Evolutionary conservation across 2,329 filamentous ascomycete genomes (phyloP).

Genomic region (Aspergillus pseudoterreus): DNA sequence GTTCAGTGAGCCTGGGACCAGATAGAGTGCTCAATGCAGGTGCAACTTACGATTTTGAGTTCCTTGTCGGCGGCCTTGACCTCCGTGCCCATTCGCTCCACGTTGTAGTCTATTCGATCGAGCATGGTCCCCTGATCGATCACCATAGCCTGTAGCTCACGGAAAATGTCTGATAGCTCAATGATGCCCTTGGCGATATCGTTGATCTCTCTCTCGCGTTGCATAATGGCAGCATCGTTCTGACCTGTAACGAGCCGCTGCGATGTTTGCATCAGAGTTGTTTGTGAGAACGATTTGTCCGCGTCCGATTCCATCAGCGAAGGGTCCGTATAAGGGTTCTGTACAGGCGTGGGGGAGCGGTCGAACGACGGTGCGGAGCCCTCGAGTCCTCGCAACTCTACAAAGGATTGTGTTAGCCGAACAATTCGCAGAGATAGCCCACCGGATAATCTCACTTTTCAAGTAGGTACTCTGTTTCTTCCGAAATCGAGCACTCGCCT

Average conservation of each 20-base stretch:
- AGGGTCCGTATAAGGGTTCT: slow-evolving; percentile 73
- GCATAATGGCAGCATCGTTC: slow-evolving; percentile 80
- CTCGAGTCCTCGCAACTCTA: slow-evolving; percentile 72
- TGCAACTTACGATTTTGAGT: slow-evolving; percentile 62
- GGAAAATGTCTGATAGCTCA: slow-evolving; percentile 92
- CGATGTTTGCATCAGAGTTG: slow-evolving; percentile 74
- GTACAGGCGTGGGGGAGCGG: slow-evolving; percentile 46
- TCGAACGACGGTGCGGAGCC: slow-evolving; percentile 55
- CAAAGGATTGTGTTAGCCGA: slow-evolving; percentile 9
- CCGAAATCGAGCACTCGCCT: slow-evolving; percentile 84
- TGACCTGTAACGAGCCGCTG: slow-evolving; percentile 51
- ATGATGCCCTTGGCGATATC: slow-evolving; percentile 98
- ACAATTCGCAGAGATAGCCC: not conserved
- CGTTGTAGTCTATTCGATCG: slow-evolving; percentile 96
- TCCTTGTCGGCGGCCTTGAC: slow-evolving; percentile 93
- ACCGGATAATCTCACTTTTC: slow-evolving; percentile 62
- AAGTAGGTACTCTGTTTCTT: slow-evolving; percentile 97
- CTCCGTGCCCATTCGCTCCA: slow-evolving; percentile 89
- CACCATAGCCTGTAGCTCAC: slow-evolving; percentile 92
- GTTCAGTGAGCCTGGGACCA: not conserved
- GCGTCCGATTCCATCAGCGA: slow-evolving; percentile 90
- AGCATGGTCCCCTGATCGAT: slow-evolving; percentile 88
- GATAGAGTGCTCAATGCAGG: not conserved
- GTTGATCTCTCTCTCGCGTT: slow-evolving; percentile 94
- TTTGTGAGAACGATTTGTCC: slow-evolving; percentile 87